Evolutionary conservation across 495 filamentous ascomycete genomes (phyloP).

Genomic region (Penicillium fimorum): DNA sequence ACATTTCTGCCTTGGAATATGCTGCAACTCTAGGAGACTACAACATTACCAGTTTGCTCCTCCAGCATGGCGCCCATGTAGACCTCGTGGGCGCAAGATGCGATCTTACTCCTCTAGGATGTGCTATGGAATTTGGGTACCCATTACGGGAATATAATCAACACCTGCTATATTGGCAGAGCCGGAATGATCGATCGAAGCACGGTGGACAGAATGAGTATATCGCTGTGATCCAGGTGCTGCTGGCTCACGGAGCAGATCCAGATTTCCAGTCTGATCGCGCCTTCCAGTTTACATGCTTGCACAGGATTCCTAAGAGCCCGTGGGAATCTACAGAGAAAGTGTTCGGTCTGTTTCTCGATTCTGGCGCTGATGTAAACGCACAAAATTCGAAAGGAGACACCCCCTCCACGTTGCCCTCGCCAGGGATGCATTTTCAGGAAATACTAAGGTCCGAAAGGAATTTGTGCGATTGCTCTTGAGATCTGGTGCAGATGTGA

Average conservation of each 20-base stretch:
- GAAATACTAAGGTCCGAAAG: background rate
- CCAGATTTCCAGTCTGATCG: background rate
- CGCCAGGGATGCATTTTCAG: background rate
- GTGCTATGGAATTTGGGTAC: background rate
- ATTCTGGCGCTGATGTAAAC: background rate
- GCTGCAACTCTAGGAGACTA: background rate
- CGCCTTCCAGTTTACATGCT: background rate
- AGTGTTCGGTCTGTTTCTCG: background rate
- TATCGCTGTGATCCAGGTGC: background rate
- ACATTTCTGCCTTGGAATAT: background rate
- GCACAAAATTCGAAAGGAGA: background rate
- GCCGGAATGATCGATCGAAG: rapidly evolving
- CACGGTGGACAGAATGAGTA: background rate
- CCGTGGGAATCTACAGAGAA: background rate
- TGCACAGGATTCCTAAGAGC: background rate
- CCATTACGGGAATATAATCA: rapidly evolving
- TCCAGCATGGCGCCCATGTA: background rate
- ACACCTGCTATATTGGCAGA: background rate
- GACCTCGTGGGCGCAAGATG: background rate
- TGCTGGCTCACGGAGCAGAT: constrained; percentile 1
- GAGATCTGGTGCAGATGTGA: background rate
- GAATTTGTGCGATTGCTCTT: background rate
- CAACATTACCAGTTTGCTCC: background rate
- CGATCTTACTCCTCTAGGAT: background rate
- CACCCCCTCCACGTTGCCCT: background rate